phyloP scores from a whole-genome alignment of 768 basidiomycete species.

The Pleurotus eryngii region DNA sequence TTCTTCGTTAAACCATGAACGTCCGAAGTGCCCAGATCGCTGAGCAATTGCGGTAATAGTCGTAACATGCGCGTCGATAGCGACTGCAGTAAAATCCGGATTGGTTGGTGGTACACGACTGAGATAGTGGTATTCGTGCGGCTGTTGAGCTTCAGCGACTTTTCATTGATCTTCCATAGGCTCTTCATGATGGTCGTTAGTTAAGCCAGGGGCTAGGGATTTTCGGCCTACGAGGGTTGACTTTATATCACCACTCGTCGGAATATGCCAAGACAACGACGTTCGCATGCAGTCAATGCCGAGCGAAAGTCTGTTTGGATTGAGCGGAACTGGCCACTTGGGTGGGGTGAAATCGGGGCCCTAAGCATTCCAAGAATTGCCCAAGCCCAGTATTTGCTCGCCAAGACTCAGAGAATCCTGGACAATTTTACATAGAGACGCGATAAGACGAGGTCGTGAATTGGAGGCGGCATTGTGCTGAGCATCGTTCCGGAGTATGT shows the following conservation, averaged over 20 bases:
- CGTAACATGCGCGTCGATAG: background rate
- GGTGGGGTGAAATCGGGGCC: background rate
- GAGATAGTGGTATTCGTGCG: conserved; percentile 6
- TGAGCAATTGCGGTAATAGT: conserved; percentile 3
- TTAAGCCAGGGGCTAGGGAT: background rate
- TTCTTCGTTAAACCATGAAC: conserved; percentile 9
- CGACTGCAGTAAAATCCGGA: conserved; percentile 5
- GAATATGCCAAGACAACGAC: conserved; percentile 5
- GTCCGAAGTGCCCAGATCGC: conserved; percentile 4
- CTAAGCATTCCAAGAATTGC: conserved; percentile 4
- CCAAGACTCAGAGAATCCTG: background rate
- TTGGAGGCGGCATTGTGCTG: background rate
- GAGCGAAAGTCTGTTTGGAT: conserved; percentile 5
- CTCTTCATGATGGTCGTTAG: conserved; percentile 5
- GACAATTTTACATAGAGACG: background rate
- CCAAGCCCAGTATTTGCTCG: background rate
- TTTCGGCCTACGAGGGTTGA: background rate
- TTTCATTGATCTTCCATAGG: conserved; percentile 7
- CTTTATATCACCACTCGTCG: conserved; percentile 3
- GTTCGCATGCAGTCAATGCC: background rate
- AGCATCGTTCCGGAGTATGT: background rate
- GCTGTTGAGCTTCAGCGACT: conserved; percentile 1
- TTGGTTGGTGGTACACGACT: background rate
- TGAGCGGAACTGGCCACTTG: conserved; percentile 1
- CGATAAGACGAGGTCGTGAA: background rate